Base-by-base conservation (phyloP, 2,329 filamentous ascomycete genomes). In the Metarhizium sp. region DNA sequence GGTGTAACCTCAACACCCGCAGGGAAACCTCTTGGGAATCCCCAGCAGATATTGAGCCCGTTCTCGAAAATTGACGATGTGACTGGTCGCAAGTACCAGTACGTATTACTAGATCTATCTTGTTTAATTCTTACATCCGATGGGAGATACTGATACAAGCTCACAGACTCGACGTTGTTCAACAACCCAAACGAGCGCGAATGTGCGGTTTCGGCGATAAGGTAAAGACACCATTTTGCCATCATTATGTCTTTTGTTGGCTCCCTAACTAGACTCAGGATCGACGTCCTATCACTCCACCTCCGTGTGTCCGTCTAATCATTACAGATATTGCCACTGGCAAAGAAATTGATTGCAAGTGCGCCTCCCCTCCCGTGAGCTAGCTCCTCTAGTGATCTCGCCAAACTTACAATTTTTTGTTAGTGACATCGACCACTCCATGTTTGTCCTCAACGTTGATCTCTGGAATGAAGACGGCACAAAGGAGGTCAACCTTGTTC, bases 161-260 rank as follows among this genome's bases (percentile, higher is more conserved):
- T 40, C 36, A 55, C 61, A 87, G 85, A 59, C 79, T 96, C 52
- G 77, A 86, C 61, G 90, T 96, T 58, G 85, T 89, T 61, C 94
- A 99, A 74, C 91, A 97, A 71, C 94, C 94, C 52, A 80, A 90
- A 64, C 85, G 94, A 64, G 94, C 94, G 61, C 88, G 94, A 59
- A 97, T 97, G 94, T 99, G 94, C 75, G 94, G 94, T 7, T 99
- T 97, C 74, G 94, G 94, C 59, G 94, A 99, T 76, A 99, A 97
- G 81, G 90, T 94, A 73, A 55, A 63, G 55, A 57, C 20, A 51
- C 34, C 20, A 11, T 18, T 4, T 18, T 38, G 8, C 42, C 34
- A 11, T 29, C 11, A 25, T 30, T 36, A 13, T 32, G 25, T 20
- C 6, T 20, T 6, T 20, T 45, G 42, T 45, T 45, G 6, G 40